Evolutionary conservation across 2,329 filamentous ascomycete species (phyloP), one percentile per base, ranked within the genome.

Genomic region (Aspergillus bombycis): DNA sequence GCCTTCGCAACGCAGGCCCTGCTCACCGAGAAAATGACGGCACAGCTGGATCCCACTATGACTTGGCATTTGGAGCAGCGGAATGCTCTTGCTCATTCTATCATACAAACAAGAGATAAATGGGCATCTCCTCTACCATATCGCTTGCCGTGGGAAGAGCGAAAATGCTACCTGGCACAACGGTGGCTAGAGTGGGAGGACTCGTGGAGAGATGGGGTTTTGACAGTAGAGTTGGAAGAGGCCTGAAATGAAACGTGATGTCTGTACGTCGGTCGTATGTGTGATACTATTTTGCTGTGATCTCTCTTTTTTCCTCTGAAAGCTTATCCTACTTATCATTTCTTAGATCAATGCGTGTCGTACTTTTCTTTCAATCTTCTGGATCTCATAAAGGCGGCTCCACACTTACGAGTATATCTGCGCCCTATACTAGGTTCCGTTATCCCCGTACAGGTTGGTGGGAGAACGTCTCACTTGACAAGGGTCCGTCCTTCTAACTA

Each of bases 161-260:
- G n/a, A 19, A 26, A 30, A 6, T 19, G 5, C 7, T 59, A 41
- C n/a, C 10, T 59, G 21, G 45, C 19, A 3, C 45, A 30, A 46
- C 45, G 57, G 21, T 59, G 57, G 45, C 32, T 52, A 16, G 12
- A 30, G n/a, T 59, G 57, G 57, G 57, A 52, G 45, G 57, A 59
- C 38, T 50, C 45, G 32, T 59, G 45, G 45, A 23, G 57, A 21
- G 45, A 59, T 26, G 30, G 28, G 21, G 48, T 52, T 23, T n/a
- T 52, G 26, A 30, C 28, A 12, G 26, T 30, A 1, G 48, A 52
- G 14, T 21, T 52, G 14, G 26, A 26, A 26, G n/a, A 23, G 8
- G n/a, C 41, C 1, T 45, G 12, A 12, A n/a, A 2, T 6, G 9
- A 4, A 45, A 7, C 8, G 16, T 45, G 8, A 45, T 45, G 9